Conservation (phyloP, 2,329 filamentous ascomycete genomes). For the Aspergillus spinulosporus region DNA sequence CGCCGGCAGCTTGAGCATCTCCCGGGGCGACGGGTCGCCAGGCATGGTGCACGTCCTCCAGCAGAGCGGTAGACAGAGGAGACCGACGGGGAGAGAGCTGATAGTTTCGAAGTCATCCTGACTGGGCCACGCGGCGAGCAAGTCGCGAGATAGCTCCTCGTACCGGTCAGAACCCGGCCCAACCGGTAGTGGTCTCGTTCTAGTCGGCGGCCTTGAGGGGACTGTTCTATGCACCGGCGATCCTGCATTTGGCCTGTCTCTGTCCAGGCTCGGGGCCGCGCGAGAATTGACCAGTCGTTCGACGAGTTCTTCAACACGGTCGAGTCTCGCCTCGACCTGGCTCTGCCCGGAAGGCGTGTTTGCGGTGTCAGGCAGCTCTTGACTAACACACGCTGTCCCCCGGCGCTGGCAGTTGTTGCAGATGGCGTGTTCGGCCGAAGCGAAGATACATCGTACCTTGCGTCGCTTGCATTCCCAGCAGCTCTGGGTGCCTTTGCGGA, state of each 20-base stretch:
- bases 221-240: too few relatives aligned
- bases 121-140: conserved; percentile 11
- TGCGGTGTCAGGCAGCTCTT: conserved; percentile 47
- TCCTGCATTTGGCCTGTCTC: too few relatives aligned
- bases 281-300: not conserved
- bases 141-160: not conserved
- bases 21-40: not conserved
- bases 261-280: too few relatives aligned
- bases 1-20: conserved; percentile 40
- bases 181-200: not conserved
- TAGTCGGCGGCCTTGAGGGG: too few relatives aligned
- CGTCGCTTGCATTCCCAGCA: conserved; percentile 32
- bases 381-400: conserved; percentile 44
- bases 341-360: conserved; percentile 21
- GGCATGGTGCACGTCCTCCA: not conserved
- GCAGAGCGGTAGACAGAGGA: not conserved
- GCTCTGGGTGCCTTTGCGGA: conserved; percentile 39
- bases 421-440: conserved; percentile 17
- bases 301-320: conserved; percentile 3
- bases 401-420: conserved; percentile 34
- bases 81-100: conserved; percentile 5
- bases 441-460: conserved; percentile 37
- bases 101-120: conserved; percentile 9
- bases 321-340: conserved; percentile 8
- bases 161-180: not conserved